Percentiles rank a stretch among this genome's conserved stretches.
Conservation (phyloP, 306 rosid genomes). For the Arachis hypogaea region DNA sequence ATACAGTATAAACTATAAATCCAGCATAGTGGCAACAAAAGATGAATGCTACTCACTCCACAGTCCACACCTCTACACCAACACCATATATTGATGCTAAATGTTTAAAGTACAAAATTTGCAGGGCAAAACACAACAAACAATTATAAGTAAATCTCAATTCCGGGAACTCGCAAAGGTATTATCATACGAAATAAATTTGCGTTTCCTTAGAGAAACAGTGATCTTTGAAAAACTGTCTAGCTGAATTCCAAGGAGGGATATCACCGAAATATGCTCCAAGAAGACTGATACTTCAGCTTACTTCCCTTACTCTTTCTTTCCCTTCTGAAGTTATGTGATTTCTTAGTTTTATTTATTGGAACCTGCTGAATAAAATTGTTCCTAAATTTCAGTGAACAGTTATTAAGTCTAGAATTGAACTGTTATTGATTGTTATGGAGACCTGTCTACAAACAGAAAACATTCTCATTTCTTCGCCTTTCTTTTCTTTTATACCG, state of each 20-base stretch:
- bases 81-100: conserved; percentile 24
- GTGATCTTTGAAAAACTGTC: neutral
- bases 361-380: conserved; percentile 1
- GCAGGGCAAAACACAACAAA: conserved; percentile 26
- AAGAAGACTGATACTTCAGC: conserved; percentile 32
- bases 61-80: neutral
- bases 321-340: neutral
- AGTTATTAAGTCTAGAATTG: neutral
- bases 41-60: neutral
- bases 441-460: neutral
- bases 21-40: neutral
- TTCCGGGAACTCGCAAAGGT: conserved; percentile 17
- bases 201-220: conserved; percentile 17
- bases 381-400: neutral
- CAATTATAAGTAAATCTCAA: neutral
- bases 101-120: conserved; percentile 15
- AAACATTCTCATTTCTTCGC: neutral
- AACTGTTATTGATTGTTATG: neutral
- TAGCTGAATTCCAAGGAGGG: conserved; percentile 27
- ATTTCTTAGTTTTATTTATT: conserved; percentile 5
- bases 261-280: conserved; percentile 18
- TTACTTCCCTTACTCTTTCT: conserved; percentile 22
- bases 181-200: conserved; percentile 9
- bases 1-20: conserved; percentile 24
- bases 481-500: conserved; percentile 1